A percentile compares a stretch with the other conserved stretches of the same genome.
phyloP scores from a whole-genome alignment of 2,329 filamentous ascomycete genomes.

The Epichloe typhina region DNA sequence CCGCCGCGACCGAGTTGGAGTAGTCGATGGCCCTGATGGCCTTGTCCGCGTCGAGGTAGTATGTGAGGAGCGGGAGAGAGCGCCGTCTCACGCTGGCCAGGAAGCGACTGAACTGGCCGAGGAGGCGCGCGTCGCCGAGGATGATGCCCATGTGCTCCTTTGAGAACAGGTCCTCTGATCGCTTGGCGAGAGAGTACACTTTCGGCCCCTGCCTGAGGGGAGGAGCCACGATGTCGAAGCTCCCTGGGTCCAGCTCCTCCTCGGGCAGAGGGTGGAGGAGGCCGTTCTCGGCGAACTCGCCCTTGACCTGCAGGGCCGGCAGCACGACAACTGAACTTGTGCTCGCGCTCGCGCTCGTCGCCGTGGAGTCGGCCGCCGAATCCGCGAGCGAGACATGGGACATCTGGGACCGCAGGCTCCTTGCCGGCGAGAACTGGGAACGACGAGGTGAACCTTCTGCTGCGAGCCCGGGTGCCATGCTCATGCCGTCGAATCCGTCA shows the following conservation, averaged over 20 bases:
- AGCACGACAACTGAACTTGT: neutral
- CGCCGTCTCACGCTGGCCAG: constrained; percentile 44
- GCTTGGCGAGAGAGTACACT: constrained; percentile 43
- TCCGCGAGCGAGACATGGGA: neutral
- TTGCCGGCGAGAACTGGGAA: neutral
- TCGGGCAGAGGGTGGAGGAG: neutral
- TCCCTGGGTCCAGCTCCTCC: neutral
- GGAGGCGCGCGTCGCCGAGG: constrained; percentile 47
- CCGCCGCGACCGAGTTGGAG: constrained; percentile 52
- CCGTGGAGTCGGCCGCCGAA: neutral
- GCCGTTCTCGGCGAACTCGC: neutral
- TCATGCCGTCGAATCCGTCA: neutral
- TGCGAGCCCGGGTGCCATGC: no score
- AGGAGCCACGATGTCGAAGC: constrained; percentile 2
- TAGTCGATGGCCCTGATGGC: constrained; percentile 59
- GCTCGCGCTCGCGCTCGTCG: neutral
- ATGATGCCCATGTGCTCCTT: constrained; percentile 51
- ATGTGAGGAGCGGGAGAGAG: constrained; percentile 53
- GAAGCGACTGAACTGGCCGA: constrained; percentile 56
- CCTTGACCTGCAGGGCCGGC: neutral
- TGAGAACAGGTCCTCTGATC: constrained; percentile 53
- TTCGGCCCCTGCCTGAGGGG: neutral
- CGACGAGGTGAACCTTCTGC: neutral
- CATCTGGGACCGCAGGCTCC: neutral
- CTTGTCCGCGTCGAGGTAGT: constrained; percentile 61